Evolutionary conservation across 352 stramenopile genomes (phyloP), one percentile per base, ranked within the genome.

Genomic region (Phytophthora gonapodyides): DNA sequence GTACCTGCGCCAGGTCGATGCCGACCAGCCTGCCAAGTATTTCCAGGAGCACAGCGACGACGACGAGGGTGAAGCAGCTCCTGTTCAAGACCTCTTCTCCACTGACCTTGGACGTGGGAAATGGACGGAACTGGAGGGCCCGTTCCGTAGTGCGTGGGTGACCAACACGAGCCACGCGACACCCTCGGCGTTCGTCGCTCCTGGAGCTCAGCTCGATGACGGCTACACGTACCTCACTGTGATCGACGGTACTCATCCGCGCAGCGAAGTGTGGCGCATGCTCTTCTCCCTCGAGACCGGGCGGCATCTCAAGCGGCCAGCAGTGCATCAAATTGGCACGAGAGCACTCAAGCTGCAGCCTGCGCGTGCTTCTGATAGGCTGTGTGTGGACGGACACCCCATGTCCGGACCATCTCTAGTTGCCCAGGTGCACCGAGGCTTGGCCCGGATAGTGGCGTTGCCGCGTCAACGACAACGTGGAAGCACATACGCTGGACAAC

Each of bases 141-240:
- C 48, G 17, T 87, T 87, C 44, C 49, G 49, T 2, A 61, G 83
- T 36, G 52, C 78, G 19, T 84, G 76, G 78, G 47, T 68, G 27
- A 76, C 75, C 36, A 84, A 66, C 41, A 61, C 71, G 8, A 74
- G 63, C 15, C 72, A 84, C 54, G 61, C 71, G 4, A 59, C 73
- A 0, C 70, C 65, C 7, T 75, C 83, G 13, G 63, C 61, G 31
- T 57, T 79, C 48, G 54, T 82, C 5, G 75, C 65, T 7, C 76
- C 76, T 3, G 51, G 47, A 3, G 78, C 76, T 2, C 46, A 70
- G 17, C 47, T 76, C 11, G 64, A 85, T 51, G 77, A 83, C 38
- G 77, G 75, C 30, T 85, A 71, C 45, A 69, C 73, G 16, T 71
- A 84, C 61, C 61, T 84, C 30, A 67, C 64, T 5, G 46, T 76